phyloP scores from a whole-genome alignment of 2,329 filamentous ascomycete genomes.

The Helminthosporium solani region DNA sequence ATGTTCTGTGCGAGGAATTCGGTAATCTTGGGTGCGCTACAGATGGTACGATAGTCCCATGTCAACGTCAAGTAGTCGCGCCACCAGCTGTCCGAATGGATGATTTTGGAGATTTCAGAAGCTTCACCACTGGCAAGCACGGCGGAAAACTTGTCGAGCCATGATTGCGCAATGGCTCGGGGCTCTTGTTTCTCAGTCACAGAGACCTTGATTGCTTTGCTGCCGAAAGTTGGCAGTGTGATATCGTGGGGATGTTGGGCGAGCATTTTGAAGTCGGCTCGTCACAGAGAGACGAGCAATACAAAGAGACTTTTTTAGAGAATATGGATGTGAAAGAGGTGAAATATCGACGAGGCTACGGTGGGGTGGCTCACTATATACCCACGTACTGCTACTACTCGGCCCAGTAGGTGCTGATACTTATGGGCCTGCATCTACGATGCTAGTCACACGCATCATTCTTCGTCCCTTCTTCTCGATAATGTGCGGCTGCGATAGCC shows the following conservation, averaged over 20 bases:
- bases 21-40: slow-evolving; percentile 46
- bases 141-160: slow-evolving; percentile 28
- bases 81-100: slow-evolving; percentile 56
- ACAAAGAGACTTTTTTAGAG: neutral
- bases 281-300: neutral
- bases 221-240: slow-evolving; percentile 25
- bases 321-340: neutral
- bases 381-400: slow-evolving; percentile 1
- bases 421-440: slow-evolving; percentile 3
- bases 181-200: slow-evolving; percentile 13
- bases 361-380: slow-evolving; percentile 6
- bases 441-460: neutral
- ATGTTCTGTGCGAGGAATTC: slow-evolving; percentile 43
- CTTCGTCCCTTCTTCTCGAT: neutral
- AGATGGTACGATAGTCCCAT: slow-evolving; percentile 57
- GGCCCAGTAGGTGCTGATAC: slow-evolving; percentile 2
- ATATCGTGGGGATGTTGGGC: slow-evolving; percentile 28
- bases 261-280: slow-evolving; percentile 13
- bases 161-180: slow-evolving; percentile 25
- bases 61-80: slow-evolving; percentile 59
- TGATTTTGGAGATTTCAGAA: slow-evolving; percentile 31
- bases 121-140: slow-evolving; percentile 21
- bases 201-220: slow-evolving; percentile 13
- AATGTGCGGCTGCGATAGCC: slow-evolving; percentile 1
- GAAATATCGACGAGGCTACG: neutral